Conservation (phyloP, 805 yeast genomes). For the Candida schatavii region DNA sequence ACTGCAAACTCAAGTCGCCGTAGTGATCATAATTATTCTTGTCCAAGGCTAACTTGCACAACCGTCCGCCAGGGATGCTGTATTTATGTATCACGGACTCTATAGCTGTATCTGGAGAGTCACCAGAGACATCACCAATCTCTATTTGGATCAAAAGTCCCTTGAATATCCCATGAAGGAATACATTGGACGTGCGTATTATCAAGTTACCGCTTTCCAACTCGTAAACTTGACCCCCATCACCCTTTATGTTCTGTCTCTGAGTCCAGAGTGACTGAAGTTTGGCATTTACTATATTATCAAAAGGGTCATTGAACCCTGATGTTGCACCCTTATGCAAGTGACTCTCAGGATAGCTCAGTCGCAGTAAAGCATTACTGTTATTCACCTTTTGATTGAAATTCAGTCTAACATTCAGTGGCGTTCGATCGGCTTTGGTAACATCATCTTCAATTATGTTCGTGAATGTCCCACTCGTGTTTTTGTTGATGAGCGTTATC, state of each 20-base stretch:
- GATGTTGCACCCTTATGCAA: conserved; percentile 52
- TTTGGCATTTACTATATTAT: conserved; percentile 51
- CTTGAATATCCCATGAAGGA: conserved; percentile 70
- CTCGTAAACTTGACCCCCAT: conserved; percentile 67
- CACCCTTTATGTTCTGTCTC: conserved; percentile 70
- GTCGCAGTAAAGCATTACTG: not conserved
- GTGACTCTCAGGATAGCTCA: conserved; percentile 27
- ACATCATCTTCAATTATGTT: conserved; percentile 30
- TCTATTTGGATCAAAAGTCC: conserved; percentile 67
- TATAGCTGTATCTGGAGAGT: conserved; percentile 16
- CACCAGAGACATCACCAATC: conserved; percentile 15
- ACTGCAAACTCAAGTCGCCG: conserved; percentile 42
- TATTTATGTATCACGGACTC: conserved; percentile 27
- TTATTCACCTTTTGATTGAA: too few species aligned
- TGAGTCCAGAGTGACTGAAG: conserved; percentile 68
- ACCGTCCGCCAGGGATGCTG: conserved; percentile 38
- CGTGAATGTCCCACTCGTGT: conserved; percentile 34
- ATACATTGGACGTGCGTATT: conserved; percentile 66
- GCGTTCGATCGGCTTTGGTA: not conserved
- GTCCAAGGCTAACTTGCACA: conserved; percentile 32
- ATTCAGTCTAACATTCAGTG: too few species aligned
- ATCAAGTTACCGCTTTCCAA: conserved; percentile 50
- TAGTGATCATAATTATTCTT: conserved; percentile 22
- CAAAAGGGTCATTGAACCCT: conserved; percentile 57
- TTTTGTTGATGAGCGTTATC: conserved; percentile 47